Evolutionary conservation across 495 filamentous ascomycete genomes (phyloP).

Genomic region (Xylaria longipes): DNA sequence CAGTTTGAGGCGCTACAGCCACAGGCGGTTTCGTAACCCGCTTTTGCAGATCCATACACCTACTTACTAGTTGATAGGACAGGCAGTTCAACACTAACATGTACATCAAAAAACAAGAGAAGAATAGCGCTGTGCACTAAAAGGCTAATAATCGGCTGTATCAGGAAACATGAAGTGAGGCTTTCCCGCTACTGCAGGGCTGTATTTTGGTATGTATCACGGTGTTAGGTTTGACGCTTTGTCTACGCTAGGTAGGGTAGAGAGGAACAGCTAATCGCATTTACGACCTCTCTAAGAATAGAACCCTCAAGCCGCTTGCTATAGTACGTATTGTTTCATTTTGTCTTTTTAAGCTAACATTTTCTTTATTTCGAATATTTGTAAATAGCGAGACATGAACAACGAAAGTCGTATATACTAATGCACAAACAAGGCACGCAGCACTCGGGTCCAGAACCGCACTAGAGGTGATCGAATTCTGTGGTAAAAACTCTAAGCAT

Average conservation of each 20-base stretch:
- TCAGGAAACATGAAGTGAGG: not conserved
- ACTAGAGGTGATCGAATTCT: not conserved
- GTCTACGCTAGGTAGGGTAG: not conserved
- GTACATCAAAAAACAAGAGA: not conserved
- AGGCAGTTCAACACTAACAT: not conserved
- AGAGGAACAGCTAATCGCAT: not conserved
- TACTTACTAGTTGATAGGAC: not conserved
- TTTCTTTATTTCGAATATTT: not conserved
- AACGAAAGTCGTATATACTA: not conserved
- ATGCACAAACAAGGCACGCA: not conserved
- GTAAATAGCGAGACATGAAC: not conserved
- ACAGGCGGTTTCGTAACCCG: not conserved
- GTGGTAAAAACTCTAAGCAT: not conserved
- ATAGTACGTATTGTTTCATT: not conserved
- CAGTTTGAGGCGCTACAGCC: not conserved
- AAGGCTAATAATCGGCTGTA: not conserved
- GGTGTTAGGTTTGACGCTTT: not conserved
- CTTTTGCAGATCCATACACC: not conserved
- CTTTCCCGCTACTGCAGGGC: not conserved
- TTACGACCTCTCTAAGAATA: not conserved
- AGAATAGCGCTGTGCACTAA: not conserved
- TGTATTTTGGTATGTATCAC: not conserved
- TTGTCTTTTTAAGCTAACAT: not conserved
- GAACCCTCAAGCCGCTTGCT: not conserved
- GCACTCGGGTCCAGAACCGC: not conserved